phyloP scores from a whole-genome alignment of 2,329 filamentous ascomycete genomes.

The Cladosporium cucumerinum region DNA sequence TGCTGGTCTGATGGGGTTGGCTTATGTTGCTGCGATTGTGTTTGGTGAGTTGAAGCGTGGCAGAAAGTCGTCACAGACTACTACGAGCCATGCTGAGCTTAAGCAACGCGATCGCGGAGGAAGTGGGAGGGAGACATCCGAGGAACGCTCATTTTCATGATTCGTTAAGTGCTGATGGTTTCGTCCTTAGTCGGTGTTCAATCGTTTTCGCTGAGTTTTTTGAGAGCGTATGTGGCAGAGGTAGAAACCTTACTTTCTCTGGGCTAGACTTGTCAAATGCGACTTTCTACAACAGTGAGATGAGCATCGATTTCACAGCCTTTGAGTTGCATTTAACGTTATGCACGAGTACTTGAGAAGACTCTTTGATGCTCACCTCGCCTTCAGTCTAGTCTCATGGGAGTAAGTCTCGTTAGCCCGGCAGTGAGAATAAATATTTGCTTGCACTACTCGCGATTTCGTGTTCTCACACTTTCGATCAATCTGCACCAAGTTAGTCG shows the following conservation, averaged over 20 bases:
- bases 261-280: too few relatives aligned
- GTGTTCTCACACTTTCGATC: too few relatives aligned
- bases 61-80: neutral
- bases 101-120: neutral
- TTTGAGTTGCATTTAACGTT: too few relatives aligned
- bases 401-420: too few relatives aligned
- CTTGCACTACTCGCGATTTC: too few relatives aligned
- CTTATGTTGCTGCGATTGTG: conserved; percentile 3
- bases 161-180: neutral
- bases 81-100: neutral
- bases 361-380: too few relatives aligned
- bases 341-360: too few relatives aligned
- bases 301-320: neutral
- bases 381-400: too few relatives aligned
- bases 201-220: neutral
- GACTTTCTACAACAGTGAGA: neutral
- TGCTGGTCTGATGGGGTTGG: conserved; percentile 2
- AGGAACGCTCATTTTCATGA: neutral
- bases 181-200: neutral
- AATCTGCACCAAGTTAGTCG: too few relatives aligned
- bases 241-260: too few relatives aligned
- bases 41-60: conserved; percentile 6
- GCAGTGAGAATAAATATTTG: too few relatives aligned
- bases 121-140: neutral
- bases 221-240: neutral